A percentile compares a stretch with the other conserved stretches of the same genome.
phyloP scores from a whole-genome alignment of 176 grass and related monocot genomes.

The Alloteropsis semialata region DNA sequence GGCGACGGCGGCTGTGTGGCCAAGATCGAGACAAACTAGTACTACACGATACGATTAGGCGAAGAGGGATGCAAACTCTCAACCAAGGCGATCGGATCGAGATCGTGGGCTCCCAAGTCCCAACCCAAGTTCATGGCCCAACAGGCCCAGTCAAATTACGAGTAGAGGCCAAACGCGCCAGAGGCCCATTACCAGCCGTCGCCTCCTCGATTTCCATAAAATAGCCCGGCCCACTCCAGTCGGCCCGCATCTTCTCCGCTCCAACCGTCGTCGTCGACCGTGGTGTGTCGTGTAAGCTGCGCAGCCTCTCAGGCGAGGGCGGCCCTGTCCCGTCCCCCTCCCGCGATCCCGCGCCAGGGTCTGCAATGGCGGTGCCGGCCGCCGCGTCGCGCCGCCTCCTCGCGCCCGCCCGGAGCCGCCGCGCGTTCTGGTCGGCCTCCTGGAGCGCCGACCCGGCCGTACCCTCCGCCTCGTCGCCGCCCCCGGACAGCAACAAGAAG shows the following conservation, averaged over 20 bases:
- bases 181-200: too few relatives aligned
- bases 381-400: slow-evolving; percentile 26
- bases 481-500: slow-evolving; percentile 26
- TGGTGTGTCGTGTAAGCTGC: not conserved
- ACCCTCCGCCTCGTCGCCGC: slow-evolving; percentile 6
- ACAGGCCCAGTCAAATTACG: too few relatives aligned
- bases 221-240: not conserved
- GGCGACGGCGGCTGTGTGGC: too few relatives aligned
- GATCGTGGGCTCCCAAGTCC: too few relatives aligned
- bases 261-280: too few relatives aligned
- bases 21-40: too few relatives aligned
- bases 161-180: too few relatives aligned
- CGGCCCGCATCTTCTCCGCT: not conserved
- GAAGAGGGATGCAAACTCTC: too few relatives aligned
- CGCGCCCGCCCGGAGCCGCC: not conserved
- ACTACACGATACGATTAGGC: too few relatives aligned
- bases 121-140: too few relatives aligned
- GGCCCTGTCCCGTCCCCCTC: not conserved
- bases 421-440: slow-evolving; percentile 43
- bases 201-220: too few relatives aligned
- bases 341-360: not conserved
- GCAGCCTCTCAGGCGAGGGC: not conserved
- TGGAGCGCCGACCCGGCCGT: slow-evolving; percentile 15
- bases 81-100: too few relatives aligned
- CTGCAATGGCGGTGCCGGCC: slow-evolving; percentile 32